A percentile compares a stretch with the other conserved stretches of the same genome.
Conservation (phyloP, 129 eudicot species). For the Flaveria trinervia region DNA sequence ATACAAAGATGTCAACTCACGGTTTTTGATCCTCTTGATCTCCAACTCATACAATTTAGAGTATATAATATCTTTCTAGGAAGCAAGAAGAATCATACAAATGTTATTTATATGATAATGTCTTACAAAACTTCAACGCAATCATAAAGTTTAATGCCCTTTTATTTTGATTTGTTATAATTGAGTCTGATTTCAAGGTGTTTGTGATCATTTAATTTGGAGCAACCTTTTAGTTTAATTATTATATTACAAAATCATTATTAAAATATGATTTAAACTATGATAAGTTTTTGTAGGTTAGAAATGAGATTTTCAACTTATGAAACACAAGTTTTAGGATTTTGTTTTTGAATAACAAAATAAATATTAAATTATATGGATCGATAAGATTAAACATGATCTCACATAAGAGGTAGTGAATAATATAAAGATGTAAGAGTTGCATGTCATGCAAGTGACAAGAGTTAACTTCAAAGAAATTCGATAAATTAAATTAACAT, state of each 20-base stretch:
- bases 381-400: too few species aligned
- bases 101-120: neutral
- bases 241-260: neutral
- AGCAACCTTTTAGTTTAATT: neutral
- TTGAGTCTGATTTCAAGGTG: neutral
- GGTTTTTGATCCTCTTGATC: neutral
- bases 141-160: too few species aligned
- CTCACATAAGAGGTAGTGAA: too few species aligned
- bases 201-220: neutral
- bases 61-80: constrained; percentile 5
- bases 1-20: constrained; percentile 35
- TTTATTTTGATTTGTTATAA: too few species aligned
- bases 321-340: neutral
- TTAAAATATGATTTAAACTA: neutral
- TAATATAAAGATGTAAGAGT: too few species aligned
- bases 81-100: constrained; percentile 22
- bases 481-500: too few species aligned
- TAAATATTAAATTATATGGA: too few species aligned
- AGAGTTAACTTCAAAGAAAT: too few species aligned
- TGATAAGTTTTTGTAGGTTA: neutral
- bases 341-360: neutral
- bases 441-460: too few species aligned
- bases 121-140: neutral
- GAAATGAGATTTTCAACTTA: neutral
- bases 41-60: neutral